These are phyloP conservation scores for Stygiomarasmius scandens DNA, from an alignment of 1,284 basidiomycete species.

Conservation along the genomic window DNA sequence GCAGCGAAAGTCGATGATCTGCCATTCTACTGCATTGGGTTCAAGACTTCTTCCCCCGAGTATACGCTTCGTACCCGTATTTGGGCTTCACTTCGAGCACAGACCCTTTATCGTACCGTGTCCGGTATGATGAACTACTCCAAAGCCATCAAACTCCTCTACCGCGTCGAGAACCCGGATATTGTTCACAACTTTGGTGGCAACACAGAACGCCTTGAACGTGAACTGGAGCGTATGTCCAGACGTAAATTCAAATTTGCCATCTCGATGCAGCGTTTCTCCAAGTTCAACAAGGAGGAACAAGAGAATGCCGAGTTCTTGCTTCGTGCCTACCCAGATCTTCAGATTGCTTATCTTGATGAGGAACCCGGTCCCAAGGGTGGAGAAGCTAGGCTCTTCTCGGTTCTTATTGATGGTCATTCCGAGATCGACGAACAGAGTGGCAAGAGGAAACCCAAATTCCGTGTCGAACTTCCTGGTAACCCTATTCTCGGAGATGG, in stretches of 20 bases:
- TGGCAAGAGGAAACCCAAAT: constrained; percentile 95
- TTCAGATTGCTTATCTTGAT: constrained; percentile 98
- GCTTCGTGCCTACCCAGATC: constrained; percentile 95
- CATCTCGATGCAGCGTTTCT: constrained; percentile 99
- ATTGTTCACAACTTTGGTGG: constrained; percentile 96
- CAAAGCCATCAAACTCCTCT: constrained; percentile 98
- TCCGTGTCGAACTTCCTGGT: constrained; percentile 95
- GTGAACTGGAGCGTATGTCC: constrained; percentile 96
- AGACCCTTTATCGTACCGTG: constrained; percentile 99
- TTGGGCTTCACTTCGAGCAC: constrained; percentile 98
- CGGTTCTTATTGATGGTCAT: constrained; percentile 95
- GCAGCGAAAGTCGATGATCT: constrained; percentile 84
- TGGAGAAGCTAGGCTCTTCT: constrained; percentile 90
- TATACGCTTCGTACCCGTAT: constrained; percentile 99
- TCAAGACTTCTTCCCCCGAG: constrained; percentile 98
- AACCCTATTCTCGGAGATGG: constrained; percentile 99
- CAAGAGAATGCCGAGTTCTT: constrained; percentile 99
- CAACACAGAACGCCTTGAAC: constrained; percentile 95
- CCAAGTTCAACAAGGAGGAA: constrained; percentile 99
- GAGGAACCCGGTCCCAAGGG: constrained; percentile 92
- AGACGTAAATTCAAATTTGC: constrained; percentile 98
- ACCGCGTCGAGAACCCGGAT: constrained; percentile 99
- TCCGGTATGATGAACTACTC: constrained; percentile 99
- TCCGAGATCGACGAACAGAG: constrained; percentile 91
- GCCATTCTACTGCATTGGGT: constrained; percentile 99